Percentiles rank a stretch among this genome's conserved stretches.
Conservation (phyloP, 2,329 filamentous ascomycete species). For the Coniochaeta sp. region DNA sequence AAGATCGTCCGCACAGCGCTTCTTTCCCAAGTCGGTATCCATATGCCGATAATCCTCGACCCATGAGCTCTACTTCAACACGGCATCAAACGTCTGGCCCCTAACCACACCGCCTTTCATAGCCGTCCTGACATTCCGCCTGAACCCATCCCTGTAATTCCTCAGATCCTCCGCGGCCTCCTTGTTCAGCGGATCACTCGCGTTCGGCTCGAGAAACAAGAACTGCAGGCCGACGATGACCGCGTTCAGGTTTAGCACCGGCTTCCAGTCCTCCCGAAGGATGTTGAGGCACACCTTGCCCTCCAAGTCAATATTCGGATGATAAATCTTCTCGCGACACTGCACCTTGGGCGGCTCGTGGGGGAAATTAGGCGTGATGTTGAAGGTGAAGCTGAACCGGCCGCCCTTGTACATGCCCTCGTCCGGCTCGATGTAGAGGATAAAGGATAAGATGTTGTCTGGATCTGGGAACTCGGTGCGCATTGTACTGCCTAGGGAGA, state of each 20-base stretch:
- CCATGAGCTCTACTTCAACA: constrained; percentile 49
- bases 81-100: constrained; percentile 68
- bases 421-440: constrained; percentile 74
- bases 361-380: constrained; percentile 90
- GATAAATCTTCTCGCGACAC: constrained; percentile 97
- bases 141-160: constrained; percentile 78
- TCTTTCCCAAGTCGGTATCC: neutral
- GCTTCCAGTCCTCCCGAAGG: constrained; percentile 96
- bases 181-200: constrained; percentile 96
- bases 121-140: constrained; percentile 76
- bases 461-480: constrained; percentile 73
- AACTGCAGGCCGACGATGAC: constrained; percentile 97
- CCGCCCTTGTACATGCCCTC: constrained; percentile 86
- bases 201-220: constrained; percentile 94
- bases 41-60: neutral
- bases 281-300: constrained; percentile 99
- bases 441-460: constrained; percentile 81
- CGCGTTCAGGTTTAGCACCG: constrained; percentile 91
- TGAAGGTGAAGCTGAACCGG: constrained; percentile 81
- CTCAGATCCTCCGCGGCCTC: constrained; percentile 92
- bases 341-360: constrained; percentile 97
- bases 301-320: constrained; percentile 96
- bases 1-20: neutral
- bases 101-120: constrained; percentile 77
- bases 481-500: constrained; percentile 74